phyloP scores from a whole-genome alignment of 306 rosid genomes.

The cucumber (Cucumis sativus) region Cucumber_9930_V3 NC_026660.2:11874001-11874500 shows the following conservation, averaged over 20 bases:
- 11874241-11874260: not conserved
- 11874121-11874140: not conserved
- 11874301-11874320: not conserved
- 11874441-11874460: not conserved
- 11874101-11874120: not conserved
- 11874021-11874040: not conserved
- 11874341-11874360: not conserved
- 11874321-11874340: not conserved
- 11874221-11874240: not conserved
- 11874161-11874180: not conserved
- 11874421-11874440: not conserved
- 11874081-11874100: no score
- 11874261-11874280: not conserved
- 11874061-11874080: not conserved
- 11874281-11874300: not conserved
- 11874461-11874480: not conserved
- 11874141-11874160: not conserved
- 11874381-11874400: not conserved
- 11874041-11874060: not conserved
- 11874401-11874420: not conserved
- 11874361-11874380: not conserved
- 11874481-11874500: not conserved
- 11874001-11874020: slow-evolving; percentile 95
- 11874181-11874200: not conserved
- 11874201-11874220: not conserved